Evolutionary conservation across 495 filamentous ascomycete species (phyloP), one percentile per base, ranked within the genome.

Genomic region (Talaromyces ruber): DNA sequence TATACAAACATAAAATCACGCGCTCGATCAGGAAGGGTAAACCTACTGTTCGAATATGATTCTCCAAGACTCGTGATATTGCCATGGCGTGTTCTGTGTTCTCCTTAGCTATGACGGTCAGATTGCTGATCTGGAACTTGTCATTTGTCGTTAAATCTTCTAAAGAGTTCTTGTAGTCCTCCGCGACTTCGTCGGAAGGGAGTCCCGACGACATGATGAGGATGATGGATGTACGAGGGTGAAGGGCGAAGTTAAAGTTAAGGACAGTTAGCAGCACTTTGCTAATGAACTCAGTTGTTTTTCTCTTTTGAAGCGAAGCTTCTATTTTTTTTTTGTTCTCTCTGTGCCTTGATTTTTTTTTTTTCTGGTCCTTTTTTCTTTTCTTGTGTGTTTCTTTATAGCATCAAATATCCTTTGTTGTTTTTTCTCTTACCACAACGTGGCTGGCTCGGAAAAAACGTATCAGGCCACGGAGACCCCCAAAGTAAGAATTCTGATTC

Each of bases 91-190:
- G 90, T 72, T 93, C 89, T 62, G 92, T 96, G 66, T 95, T 97
- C 72, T 98, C 94, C 70, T 92, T 91, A 61, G 94, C 94, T 67
- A 98, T 98, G 68, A 94, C 84, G 34, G 94, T 98, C 71, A 98
- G 76, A 74, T 93, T 97, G 77, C 87, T 90, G 73, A 98, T 98
- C 76, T 97, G 93, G 69, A 87, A 88, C 70, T 91, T 86, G 68
- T 90, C 91, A 77, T 96, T 96, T 66, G 86, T 82, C 61, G 86
- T 88, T 67, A 98, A 81, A 76, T 97, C 94, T 74, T 93, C 88
- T 68, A 98, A 82, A 57, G 94, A 94, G 64, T 91, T 88, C 68
- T 87, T 89, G 81, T 95, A 98, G 80, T 97, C 95, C 73, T 92
- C 88, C 62, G 92, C 93, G 65, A 98, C 90, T 72, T 96, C 92